Percentiles rank a stretch among this genome's conserved stretches.
These are phyloP conservation scores for Aspergillus uvarum DNA, from an alignment of 2,329 filamentous ascomycete genomes.

Conservation along the genomic window DNA sequence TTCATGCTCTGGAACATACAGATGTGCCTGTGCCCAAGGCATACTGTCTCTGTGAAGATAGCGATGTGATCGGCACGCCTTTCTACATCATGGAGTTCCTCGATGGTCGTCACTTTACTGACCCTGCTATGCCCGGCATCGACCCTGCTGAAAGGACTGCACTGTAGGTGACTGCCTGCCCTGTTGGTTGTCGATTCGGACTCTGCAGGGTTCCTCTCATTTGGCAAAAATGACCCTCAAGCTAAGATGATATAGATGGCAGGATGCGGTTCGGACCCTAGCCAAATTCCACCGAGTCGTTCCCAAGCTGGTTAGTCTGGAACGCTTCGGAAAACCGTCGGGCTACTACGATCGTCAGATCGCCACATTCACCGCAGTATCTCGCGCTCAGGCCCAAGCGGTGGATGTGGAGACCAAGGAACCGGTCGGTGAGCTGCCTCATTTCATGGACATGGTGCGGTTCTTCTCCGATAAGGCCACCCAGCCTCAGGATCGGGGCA, in stretches of 20 bases:
- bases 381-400: slow-evolving; percentile 71
- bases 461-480: slow-evolving; percentile 71
- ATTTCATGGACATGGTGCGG: slow-evolving; percentile 73
- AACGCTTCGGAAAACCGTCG: slow-evolving; percentile 67
- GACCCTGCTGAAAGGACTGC: slow-evolving; percentile 66
- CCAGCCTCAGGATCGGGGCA: slow-evolving; percentile 75
- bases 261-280: slow-evolving; percentile 76
- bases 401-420: slow-evolving; percentile 74
- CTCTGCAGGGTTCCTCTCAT: not conserved
- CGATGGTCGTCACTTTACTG: slow-evolving; percentile 89
- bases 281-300: slow-evolving; percentile 80
- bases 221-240: not conserved
- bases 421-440: slow-evolving; percentile 77
- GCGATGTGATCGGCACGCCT: slow-evolving; percentile 74
- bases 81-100: slow-evolving; percentile 99
- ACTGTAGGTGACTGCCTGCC: slow-evolving; percentile 54
- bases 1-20: slow-evolving; percentile 75
- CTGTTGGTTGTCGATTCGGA: not conserved
- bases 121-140: slow-evolving; percentile 76
- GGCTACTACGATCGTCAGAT: slow-evolving; percentile 88
- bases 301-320: slow-evolving; percentile 65
- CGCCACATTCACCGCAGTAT: slow-evolving; percentile 76
- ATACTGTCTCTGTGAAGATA: slow-evolving; percentile 83
- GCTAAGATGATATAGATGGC: slow-evolving; percentile 59
- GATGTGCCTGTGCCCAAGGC: slow-evolving; percentile 83